phyloP scores from a whole-genome alignment of 2,329 filamentous ascomycete species.

The Capronia coronata region DNA sequence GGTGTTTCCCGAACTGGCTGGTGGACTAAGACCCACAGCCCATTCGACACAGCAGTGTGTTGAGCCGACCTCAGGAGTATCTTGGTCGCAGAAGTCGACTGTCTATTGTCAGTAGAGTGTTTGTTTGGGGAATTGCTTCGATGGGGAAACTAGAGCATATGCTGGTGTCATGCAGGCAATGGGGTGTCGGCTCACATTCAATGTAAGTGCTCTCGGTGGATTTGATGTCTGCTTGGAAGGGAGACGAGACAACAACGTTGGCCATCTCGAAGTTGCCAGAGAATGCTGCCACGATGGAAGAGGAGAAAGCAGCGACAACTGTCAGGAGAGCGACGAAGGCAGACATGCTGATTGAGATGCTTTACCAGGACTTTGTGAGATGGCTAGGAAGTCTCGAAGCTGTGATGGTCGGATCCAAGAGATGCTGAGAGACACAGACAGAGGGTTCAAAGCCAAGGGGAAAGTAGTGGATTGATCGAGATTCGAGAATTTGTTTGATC shows the following conservation, averaged over 20 bases:
- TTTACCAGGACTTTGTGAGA: background rate
- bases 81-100: constrained; percentile 27
- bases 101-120: background rate
- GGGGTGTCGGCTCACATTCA: constrained; percentile 15
- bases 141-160: too few species aligned
- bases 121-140: background rate
- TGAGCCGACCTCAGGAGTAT: constrained; percentile 20
- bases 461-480: background rate
- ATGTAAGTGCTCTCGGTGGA: constrained; percentile 19
- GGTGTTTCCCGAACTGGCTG: constrained; percentile 7
- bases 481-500: too few species aligned
- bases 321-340: constrained; percentile 4
- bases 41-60: constrained; percentile 24
- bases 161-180: too few species aligned
- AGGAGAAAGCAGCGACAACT: constrained; percentile 6
- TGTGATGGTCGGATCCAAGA: background rate
- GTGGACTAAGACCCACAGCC: constrained; percentile 20
- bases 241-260: constrained; percentile 21
- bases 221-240: constrained; percentile 22
- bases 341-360: constrained; percentile 2
- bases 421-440: too few species aligned
- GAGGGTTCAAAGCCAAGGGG: too few species aligned
- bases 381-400: background rate
- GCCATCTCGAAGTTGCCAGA: constrained; percentile 24
- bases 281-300: constrained; percentile 15